These are phyloP conservation scores for Bromus sterilis DNA, from an alignment of 176 grass and related monocot genomes.

Conservation along the genomic window DNA sequence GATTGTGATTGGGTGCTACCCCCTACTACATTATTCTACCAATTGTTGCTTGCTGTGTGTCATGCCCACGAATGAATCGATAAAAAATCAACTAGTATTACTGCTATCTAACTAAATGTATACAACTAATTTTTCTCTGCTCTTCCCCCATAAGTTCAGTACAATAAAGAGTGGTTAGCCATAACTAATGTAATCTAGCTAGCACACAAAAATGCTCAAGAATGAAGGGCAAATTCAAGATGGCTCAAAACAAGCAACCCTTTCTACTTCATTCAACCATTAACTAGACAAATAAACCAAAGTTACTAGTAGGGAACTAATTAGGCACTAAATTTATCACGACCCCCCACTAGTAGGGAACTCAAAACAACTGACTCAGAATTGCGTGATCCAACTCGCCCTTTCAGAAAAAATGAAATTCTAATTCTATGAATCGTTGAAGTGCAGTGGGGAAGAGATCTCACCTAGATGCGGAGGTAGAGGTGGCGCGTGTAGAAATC, in stretches of 20 bases:
- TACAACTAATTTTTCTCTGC: too few relatives aligned
- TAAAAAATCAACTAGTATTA: too few relatives aligned
- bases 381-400: background rate
- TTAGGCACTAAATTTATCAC: background rate
- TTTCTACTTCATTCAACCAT: background rate
- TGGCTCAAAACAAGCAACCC: background rate
- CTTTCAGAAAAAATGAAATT: background rate
- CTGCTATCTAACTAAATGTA: too few relatives aligned
- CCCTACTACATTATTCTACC: too few relatives aligned
- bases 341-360: background rate
- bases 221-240: background rate
- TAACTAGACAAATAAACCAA: background rate
- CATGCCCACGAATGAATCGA: too few relatives aligned
- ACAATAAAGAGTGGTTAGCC: too few relatives aligned
- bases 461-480: constrained; percentile 94
- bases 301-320: too few relatives aligned
- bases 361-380: background rate
- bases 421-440: background rate
- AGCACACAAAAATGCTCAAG: background rate
- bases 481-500: constrained; percentile 94
- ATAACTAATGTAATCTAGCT: too few relatives aligned
- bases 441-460: background rate
- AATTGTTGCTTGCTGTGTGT: too few relatives aligned
- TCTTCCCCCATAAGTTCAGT: too few relatives aligned
- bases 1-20: too few relatives aligned